Conservation (phyloP, 495 filamentous ascomycete genomes). For the Lasiosphaeriaceae sp. region DNA sequence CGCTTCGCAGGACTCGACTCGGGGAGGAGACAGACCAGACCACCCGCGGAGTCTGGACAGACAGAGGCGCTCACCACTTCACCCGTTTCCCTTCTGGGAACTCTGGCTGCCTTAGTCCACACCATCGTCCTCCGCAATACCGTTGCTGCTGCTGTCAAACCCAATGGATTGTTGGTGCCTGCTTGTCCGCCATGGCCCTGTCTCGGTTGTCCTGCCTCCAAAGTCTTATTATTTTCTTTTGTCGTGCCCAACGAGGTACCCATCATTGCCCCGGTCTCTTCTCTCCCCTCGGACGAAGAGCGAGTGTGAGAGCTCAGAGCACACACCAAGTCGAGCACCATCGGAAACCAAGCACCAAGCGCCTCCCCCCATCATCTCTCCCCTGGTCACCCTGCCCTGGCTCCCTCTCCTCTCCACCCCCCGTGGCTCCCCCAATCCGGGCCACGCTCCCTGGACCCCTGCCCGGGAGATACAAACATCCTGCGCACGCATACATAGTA, state of each 20-base stretch:
- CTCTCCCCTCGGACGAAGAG: background rate
- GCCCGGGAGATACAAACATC: slow-evolving; percentile 24
- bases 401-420: slow-evolving; percentile 18
- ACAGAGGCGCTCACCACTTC: too few species aligned
- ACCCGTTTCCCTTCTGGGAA: background rate
- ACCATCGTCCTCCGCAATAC: too few species aligned
- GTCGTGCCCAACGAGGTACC: background rate
- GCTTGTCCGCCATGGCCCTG: background rate
- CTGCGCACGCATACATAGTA: slow-evolving; percentile 21
- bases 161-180: background rate
- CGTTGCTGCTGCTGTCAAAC: too few species aligned
- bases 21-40: too few species aligned
- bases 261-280: background rate
- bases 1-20: too few species aligned
- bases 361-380: slow-evolving; percentile 9
- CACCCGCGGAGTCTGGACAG: too few species aligned
- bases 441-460: slow-evolving; percentile 21
- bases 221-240: background rate
- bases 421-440: slow-evolving; percentile 11
- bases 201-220: background rate
- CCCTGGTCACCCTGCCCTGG: slow-evolving; percentile 14
- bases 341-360: background rate
- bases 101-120: too few species aligned
- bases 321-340: too few species aligned
- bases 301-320: too few species aligned